Evolutionary conservation across 257 asterid species (phyloP).

Genomic region (Lycium barbarum): DNA sequence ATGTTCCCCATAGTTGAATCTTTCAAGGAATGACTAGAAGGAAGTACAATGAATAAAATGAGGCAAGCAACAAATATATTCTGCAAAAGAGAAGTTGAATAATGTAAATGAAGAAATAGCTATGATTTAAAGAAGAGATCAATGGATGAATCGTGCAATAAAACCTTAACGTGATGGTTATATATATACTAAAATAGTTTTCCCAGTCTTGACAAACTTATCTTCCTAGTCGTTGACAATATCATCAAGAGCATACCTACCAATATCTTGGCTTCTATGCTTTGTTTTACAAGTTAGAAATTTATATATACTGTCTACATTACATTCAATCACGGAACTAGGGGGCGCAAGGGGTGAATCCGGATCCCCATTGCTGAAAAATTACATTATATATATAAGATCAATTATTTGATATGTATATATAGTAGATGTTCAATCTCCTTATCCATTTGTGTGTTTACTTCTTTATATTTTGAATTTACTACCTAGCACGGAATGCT

Average conservation of each 20-base stretch:
- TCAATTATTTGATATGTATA: not conserved
- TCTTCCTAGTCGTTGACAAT: slow-evolving; percentile 24
- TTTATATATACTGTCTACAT: not conserved
- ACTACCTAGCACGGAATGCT: not conserved
- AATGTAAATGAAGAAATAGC: not conserved
- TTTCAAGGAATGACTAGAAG: slow-evolving; percentile 32
- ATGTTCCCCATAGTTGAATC: slow-evolving; percentile 46
- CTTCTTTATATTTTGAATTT: not conserved
- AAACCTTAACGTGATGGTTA: slow-evolving; percentile 21
- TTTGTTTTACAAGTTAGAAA: not conserved
- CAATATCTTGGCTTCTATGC: not conserved
- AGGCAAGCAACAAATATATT: slow-evolving; percentile 35
- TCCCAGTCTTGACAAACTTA: not conserved
- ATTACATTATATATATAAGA: not conserved
- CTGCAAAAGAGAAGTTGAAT: slow-evolving; percentile 36
- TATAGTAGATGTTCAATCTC: not conserved
- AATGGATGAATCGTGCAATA: slow-evolving; percentile 33
- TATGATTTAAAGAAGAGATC: not conserved
- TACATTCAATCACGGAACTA: too few species aligned
- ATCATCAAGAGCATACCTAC: not conserved
- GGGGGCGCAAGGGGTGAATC: not conserved
- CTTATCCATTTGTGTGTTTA: not conserved
- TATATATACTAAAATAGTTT: slow-evolving; percentile 3
- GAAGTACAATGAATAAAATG: slow-evolving; percentile 38
- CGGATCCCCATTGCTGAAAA: not conserved